Evolutionary conservation across 225 moss, liverwort and hornwort genomes (phyloP).

Genomic region (Lunularia cruciata): DNA sequence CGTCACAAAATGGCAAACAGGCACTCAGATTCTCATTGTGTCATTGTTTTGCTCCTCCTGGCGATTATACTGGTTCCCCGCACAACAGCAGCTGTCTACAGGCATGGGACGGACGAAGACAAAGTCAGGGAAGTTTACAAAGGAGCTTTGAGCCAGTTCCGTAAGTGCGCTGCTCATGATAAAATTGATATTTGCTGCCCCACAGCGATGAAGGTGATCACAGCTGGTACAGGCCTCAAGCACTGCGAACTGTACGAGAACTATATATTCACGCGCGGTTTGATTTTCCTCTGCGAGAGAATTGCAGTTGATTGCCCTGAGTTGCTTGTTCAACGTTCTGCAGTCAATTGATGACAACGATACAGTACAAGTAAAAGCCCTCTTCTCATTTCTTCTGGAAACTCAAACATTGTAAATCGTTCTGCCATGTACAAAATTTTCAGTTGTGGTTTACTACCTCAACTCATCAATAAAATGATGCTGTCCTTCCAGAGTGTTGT

Average conservation of each 20-base stretch:
- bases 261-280: background rate
- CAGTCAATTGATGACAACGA: no score
- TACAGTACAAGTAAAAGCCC: no score
- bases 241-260: background rate
- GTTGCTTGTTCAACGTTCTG: background rate
- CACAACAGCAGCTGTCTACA: background rate
- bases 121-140: background rate
- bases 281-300: slow-evolving; percentile 12
- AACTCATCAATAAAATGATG: no score
- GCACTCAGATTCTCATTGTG: background rate
- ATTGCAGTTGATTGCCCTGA: background rate
- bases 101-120: background rate
- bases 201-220: background rate
- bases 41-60: background rate
- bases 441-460: no score
- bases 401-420: no score
- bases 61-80: background rate
- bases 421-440: no score
- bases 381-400: no score
- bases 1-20: background rate
- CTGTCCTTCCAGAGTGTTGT: no score
- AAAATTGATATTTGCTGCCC: background rate
- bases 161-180: background rate
- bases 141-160: background rate
- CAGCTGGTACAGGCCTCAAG: background rate